Percentiles rank a stretch among this genome's conserved stretches.
phyloP scores from a whole-genome alignment of 768 basidiomycete species.

The Pleurotus tuber-regium region DNA sequence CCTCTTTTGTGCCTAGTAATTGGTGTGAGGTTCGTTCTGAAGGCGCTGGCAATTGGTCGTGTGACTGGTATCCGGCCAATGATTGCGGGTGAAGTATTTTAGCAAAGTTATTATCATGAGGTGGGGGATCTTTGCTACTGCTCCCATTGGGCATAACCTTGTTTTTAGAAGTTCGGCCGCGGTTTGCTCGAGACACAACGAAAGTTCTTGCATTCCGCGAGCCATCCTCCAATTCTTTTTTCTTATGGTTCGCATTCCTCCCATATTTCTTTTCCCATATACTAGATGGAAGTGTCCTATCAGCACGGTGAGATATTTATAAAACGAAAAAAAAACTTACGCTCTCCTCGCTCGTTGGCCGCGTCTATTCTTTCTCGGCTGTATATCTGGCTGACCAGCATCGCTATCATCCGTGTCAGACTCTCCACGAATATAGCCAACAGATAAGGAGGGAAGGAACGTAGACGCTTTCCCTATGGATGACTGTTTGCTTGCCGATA shows the following conservation, averaged over 20 bases:
- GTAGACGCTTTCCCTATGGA: constrained; percentile 32
- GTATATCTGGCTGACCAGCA: constrained; percentile 45
- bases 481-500: constrained; percentile 2
- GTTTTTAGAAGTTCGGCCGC: background rate
- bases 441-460: constrained; percentile 87
- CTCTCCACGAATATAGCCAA: constrained; percentile 80
- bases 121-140: background rate
- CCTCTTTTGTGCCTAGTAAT: constrained; percentile 22
- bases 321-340: constrained; percentile 49
- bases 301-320: constrained; percentile 5
- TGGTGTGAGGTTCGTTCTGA: background rate
- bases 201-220: background rate
- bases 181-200: constrained; percentile 9
- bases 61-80: background rate
- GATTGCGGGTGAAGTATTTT: background rate
- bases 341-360: constrained; percentile 93
- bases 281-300: constrained; percentile 37
- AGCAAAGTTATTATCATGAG: background rate
- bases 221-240: constrained; percentile 43
- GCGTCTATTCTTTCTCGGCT: constrained; percentile 77
- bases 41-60: background rate
- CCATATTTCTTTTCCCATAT: constrained; percentile 99
- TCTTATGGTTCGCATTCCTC: constrained; percentile 86
- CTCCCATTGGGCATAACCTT: background rate
- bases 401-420: constrained; percentile 77